These are phyloP conservation scores for Rhizopus microsporus DNA, from an alignment of 371 early-diverging fungal species.

Conservation along the genomic window DNA sequence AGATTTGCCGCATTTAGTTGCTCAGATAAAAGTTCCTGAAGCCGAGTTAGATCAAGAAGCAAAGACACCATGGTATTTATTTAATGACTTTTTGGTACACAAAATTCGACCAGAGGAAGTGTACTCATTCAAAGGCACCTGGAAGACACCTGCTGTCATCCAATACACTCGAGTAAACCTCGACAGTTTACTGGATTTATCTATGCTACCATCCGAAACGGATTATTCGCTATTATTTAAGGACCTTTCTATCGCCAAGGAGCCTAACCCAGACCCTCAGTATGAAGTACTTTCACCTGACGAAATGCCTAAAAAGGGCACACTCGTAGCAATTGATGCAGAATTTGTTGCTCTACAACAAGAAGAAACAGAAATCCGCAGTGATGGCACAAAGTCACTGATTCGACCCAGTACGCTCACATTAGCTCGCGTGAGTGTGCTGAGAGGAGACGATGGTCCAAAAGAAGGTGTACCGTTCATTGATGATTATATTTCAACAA, in stretches of 20 bases:
- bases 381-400: slow-evolving; percentile 84
- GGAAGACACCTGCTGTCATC: slow-evolving; percentile 82
- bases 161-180: slow-evolving; percentile 67
- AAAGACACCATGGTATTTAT: slow-evolving; percentile 78
- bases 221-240: slow-evolving; percentile 52
- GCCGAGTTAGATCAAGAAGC: slow-evolving; percentile 33
- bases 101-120: slow-evolving; percentile 72
- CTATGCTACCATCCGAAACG: slow-evolving; percentile 34
- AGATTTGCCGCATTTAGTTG: slow-evolving; percentile 73
- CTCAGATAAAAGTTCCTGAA: slow-evolving; percentile 62
- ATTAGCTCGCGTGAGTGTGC: slow-evolving; percentile 88
- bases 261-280: slow-evolving; percentile 51
- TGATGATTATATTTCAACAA: slow-evolving; percentile 90
- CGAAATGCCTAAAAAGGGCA: slow-evolving; percentile 70
- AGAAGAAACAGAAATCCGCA: slow-evolving; percentile 89
- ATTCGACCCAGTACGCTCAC: slow-evolving; percentile 80
- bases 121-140: slow-evolving; percentile 63
- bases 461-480: slow-evolving; percentile 84
- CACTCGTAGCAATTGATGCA: slow-evolving; percentile 86
- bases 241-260: slow-evolving; percentile 48
- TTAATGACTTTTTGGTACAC: slow-evolving; percentile 94
- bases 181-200: slow-evolving; percentile 39
- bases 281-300: slow-evolving; percentile 54
- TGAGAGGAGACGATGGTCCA: slow-evolving; percentile 76
- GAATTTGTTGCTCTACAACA: slow-evolving; percentile 91